Conservation (phyloP, 148 eudicot species). For the Camellia granthamiana region DNA sequence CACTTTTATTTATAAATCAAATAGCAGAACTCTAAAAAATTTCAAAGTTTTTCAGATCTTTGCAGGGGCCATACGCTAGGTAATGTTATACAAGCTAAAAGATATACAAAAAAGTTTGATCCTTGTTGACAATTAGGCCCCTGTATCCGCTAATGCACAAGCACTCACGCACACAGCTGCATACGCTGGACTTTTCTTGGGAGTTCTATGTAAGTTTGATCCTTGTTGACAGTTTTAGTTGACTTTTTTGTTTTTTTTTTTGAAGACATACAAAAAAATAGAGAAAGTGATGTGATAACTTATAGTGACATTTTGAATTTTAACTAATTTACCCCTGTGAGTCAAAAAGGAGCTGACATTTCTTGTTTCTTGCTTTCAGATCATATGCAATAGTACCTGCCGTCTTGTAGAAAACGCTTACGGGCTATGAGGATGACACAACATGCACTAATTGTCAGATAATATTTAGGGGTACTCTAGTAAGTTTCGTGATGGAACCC, state of each 20-base stretch:
- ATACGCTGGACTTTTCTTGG: background rate
- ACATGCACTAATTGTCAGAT: background rate
- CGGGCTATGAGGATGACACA: background rate
- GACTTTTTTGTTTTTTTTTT: too few relatives aligned
- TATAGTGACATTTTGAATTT: too few relatives aligned
- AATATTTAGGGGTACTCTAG: background rate
- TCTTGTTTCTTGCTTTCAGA: background rate
- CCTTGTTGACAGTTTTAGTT: background rate
- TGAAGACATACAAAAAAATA: too few relatives aligned
- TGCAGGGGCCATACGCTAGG: too few relatives aligned
- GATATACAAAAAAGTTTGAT: too few relatives aligned
- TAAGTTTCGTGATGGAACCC: background rate
- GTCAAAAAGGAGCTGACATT: slow-evolving; percentile 8
- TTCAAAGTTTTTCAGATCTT: too few relatives aligned
- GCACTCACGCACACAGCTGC: background rate
- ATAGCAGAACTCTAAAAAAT: too few relatives aligned
- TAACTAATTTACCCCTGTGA: background rate
- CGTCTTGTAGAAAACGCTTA: background rate
- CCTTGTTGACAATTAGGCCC: too few relatives aligned
- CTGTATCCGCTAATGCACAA: too few relatives aligned
- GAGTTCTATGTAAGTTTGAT: background rate
- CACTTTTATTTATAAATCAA: too few relatives aligned
- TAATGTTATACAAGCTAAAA: too few relatives aligned
- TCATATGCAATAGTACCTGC: background rate
- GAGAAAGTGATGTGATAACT: too few relatives aligned